phyloP scores from a whole-genome alignment of 1,139 yeast genomes.

The Zygosaccharomyces sapae region DNA sequence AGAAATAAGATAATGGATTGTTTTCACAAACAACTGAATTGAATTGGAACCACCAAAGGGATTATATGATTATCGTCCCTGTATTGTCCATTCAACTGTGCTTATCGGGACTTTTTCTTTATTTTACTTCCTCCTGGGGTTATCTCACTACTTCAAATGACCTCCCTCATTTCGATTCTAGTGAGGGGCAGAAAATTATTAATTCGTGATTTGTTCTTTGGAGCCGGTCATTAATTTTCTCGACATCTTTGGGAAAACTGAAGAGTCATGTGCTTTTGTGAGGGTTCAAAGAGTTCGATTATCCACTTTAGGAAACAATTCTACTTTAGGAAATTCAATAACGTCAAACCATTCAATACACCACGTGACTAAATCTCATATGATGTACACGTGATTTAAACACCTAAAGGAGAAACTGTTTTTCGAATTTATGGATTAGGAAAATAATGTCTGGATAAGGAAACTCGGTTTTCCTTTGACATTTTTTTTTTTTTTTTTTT shows the following conservation, averaged over 20 bases:
- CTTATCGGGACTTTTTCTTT: not conserved
- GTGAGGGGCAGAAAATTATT: slow-evolving; percentile 5
- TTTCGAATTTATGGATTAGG: no score
- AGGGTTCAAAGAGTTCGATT: not conserved
- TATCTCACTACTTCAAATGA: slow-evolving; percentile 1
- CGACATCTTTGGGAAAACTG: no score
- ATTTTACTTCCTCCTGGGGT: slow-evolving; percentile 3
- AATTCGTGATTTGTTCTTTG: slow-evolving; percentile 1
- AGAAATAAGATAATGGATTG: no score
- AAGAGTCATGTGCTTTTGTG: not conserved
- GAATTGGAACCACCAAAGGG: not conserved
- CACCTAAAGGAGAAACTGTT: no score
- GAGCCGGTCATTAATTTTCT: slow-evolving; percentile 1
- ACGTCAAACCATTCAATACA: slow-evolving; percentile 3
- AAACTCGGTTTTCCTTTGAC: not conserved
- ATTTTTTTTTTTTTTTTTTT: not conserved
- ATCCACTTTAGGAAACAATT: not conserved
- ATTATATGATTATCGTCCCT: not conserved
- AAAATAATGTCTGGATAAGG: no score
- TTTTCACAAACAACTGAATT: no score
- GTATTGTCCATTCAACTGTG: not conserved
- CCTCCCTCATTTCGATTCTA: slow-evolving; percentile 4
- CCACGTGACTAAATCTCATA: not conserved
- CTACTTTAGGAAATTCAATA: not conserved
- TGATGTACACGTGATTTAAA: not conserved